Percentiles rank a stretch among this genome's conserved stretches.
Evolutionary conservation across 1,139 yeast genomes (phyloP).

Genomic region (Candida albicans): DNA sequence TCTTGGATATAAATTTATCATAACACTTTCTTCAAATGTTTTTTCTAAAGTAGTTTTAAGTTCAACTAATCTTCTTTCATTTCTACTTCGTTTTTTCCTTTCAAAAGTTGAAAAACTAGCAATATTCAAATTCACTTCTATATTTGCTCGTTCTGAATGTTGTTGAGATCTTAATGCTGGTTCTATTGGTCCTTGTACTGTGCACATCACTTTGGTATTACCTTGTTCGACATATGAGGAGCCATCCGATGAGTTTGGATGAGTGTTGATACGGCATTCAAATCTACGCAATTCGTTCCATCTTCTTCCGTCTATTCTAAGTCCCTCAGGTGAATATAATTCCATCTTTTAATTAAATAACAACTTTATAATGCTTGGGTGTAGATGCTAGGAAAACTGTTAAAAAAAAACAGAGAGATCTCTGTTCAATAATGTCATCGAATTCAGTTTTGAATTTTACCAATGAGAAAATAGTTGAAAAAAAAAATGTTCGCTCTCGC

Average conservation of each 20-base stretch:
- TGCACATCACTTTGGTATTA: slow-evolving; percentile 81
- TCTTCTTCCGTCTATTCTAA: slow-evolving; percentile 88
- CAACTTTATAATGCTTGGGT: too few relatives aligned
- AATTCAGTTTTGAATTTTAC: not conserved
- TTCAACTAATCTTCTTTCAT: slow-evolving; percentile 75
- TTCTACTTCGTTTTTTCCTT: slow-evolving; percentile 63
- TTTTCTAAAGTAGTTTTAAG: slow-evolving; percentile 71
- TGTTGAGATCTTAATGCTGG: slow-evolving; percentile 56
- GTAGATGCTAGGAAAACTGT: too few relatives aligned
- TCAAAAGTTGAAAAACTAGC: slow-evolving; percentile 83
- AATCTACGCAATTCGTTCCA: slow-evolving; percentile 90
- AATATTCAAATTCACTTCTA: slow-evolving; percentile 65
- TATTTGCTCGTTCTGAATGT: slow-evolving; percentile 48
- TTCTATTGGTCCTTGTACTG: slow-evolving; percentile 88
- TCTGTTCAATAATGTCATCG: not conserved
- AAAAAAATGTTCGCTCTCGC: not conserved
- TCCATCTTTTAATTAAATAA: slow-evolving; percentile 43
- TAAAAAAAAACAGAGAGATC: not conserved
- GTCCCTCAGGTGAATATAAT: slow-evolving; percentile 90
- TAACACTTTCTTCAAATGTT: slow-evolving; percentile 78
- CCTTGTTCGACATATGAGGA: slow-evolving; percentile 93
- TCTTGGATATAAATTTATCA: slow-evolving; percentile 76
- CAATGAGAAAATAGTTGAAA: not conserved
- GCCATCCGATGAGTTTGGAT: slow-evolving; percentile 87
- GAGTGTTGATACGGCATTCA: slow-evolving; percentile 80